Evolutionary conservation across 2,329 filamentous ascomycete genomes (phyloP), one percentile per base, ranked within the genome.

Genomic region (Thelonectria olida): DNA sequence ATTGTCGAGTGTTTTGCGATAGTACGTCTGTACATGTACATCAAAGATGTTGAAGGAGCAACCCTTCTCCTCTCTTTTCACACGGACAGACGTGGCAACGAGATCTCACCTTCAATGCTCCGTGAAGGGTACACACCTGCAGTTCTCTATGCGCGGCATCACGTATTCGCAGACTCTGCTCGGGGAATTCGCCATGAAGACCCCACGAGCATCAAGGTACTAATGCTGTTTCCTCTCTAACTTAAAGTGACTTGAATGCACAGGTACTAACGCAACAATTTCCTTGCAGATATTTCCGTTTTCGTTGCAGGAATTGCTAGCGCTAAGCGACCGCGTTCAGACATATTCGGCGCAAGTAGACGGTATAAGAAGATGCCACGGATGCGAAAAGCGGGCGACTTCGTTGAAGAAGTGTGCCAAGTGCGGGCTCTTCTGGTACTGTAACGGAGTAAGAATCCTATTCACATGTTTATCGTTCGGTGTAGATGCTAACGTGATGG

Each of bases 371-470:
- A 47, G 31, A 17, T 69, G 67, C 12, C 63, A 67, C 4, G 65
- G 63, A 7, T 69, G 67, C 39, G 34, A 54, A 7, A 54, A 57
- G 20, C 36, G 49, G 7, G 31, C 53, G 0, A 13, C 12, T 0
- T 48, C 27, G 2, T 2, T 64, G 23, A 49, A 39, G 47, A 49
- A 50, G 23, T 69, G 63, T 19, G 38, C 42, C 13, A 54, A 44
- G 31, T 69, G 67, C 2, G 22, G 5, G 0, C n/a, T 63, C 23
- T 64, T 69, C 19, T 61, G 61, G 58, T 69, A 69, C 28, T 69
- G 67, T 12, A n/a, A 42, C 34, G 39, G 53, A 54, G 64, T 67
- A 57, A 51, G 50, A 8, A 44, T 1, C 7, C 8, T 22, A 15
- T n/a, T 27, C 22, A 19, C 48, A 8, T 19, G 20, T 22, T 9